Conservation (phyloP, 164 flowering plant genomes). For the Nymphaea colorata region DNA sequence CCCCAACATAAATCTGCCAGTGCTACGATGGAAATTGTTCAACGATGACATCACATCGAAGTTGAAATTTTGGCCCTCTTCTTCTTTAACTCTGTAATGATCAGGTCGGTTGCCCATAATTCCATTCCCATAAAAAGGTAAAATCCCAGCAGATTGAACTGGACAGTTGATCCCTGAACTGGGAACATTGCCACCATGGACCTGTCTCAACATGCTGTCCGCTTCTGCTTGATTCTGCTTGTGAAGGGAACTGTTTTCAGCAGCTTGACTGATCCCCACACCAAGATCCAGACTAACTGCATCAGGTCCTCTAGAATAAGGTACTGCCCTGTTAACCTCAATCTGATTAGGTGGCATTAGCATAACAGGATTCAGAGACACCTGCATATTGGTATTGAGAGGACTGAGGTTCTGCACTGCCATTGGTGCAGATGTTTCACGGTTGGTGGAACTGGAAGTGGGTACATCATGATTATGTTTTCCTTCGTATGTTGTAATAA, state of each 20-base stretch:
- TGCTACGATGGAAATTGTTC: background rate
- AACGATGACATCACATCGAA: background rate
- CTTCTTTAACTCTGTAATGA: background rate
- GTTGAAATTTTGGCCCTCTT: background rate
- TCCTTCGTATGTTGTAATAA: conserved; percentile 90
- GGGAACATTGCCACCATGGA: background rate
- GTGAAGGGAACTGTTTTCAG: background rate
- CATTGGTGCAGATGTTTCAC: conserved; percentile 9
- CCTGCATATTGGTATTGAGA: background rate
- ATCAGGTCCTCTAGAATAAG: background rate
- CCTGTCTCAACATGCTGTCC: background rate
- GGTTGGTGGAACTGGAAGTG: conserved; percentile 39
- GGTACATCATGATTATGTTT: conserved; percentile 90
- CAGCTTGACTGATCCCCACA: background rate
- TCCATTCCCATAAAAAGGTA: background rate
- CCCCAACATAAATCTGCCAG: background rate
- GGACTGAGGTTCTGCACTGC: background rate
- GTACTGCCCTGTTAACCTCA: background rate
- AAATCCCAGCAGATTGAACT: background rate
- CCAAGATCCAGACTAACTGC: background rate
- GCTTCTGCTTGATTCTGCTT: background rate
- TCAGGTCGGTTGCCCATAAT: background rate
- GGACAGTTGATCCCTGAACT: background rate
- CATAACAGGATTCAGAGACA: background rate
- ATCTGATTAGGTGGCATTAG: background rate